Conservation (phyloP, 192 early-diverging fungal species). For the Coemansia sp. region DNA sequence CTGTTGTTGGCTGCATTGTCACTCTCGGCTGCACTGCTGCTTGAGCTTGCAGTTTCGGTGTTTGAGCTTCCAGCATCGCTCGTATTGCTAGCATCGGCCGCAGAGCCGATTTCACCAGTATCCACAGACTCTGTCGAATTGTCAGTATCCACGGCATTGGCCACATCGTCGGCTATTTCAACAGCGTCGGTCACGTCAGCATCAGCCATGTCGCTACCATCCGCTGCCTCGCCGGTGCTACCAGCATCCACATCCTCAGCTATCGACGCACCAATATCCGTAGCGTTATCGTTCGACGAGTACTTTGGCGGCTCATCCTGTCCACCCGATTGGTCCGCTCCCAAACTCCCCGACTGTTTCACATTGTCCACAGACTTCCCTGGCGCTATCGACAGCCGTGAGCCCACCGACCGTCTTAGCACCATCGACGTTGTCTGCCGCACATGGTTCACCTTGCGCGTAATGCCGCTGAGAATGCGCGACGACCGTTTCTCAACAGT, state of each 20-base stretch:
- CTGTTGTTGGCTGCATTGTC: neutral
- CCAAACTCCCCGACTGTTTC: neutral
- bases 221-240: neutral
- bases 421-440: constrained; percentile 53
- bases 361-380: constrained; percentile 5
- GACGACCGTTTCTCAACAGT: constrained; percentile 39
- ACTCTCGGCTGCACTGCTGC: neutral
- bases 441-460: constrained; percentile 48
- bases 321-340: too few species aligned
- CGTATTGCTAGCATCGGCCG: neutral
- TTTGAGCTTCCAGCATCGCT: neutral
- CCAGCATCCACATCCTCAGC: neutral
- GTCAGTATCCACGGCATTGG: neutral
- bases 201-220: constrained; percentile 7
- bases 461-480: constrained; percentile 38
- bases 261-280: neutral
- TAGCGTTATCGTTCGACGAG: neutral
- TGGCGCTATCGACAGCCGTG: constrained; percentile 22
- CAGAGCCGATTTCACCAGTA: neutral
- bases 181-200: neutral
- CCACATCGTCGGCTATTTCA: neutral
- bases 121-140: neutral
- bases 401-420: constrained; percentile 41
- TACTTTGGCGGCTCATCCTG: constrained; percentile 6
- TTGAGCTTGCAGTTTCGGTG: neutral